Evolutionary conservation across 1,284 basidiomycete genomes (phyloP).

Genomic region (Cutaneotrichosporon arboriforme): DNA sequence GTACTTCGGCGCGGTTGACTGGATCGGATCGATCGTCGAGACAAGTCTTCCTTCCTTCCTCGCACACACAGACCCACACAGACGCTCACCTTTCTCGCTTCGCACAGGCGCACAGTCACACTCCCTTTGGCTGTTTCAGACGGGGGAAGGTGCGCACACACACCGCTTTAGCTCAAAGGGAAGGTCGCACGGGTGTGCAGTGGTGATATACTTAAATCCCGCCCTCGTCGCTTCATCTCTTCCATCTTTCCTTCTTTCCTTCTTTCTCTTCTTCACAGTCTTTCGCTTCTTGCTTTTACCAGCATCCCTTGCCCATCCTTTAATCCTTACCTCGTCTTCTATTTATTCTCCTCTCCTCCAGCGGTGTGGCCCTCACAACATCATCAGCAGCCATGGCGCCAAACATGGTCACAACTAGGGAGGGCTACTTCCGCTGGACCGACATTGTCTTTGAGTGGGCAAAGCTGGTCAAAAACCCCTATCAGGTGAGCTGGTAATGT

Average conservation of each 20-base stretch:
- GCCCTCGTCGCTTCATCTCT: background rate
- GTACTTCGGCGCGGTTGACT: no score
- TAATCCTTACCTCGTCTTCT: no score
- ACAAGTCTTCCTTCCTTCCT: no score
- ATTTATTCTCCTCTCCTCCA: background rate
- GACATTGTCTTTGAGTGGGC: slow-evolving; percentile 40
- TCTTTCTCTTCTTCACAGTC: background rate
- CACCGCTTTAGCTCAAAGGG: no score
- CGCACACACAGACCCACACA: no score
- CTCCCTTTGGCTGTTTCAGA: no score
- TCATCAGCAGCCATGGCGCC: background rate
- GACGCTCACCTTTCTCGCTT: no score
- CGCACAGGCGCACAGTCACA: no score
- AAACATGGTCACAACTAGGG: slow-evolving; percentile 19
- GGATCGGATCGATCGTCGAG: no score
- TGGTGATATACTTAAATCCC: background rate
- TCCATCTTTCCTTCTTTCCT: background rate
- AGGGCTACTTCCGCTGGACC: slow-evolving; percentile 37
- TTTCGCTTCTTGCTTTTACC: background rate
- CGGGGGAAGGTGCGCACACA: no score
- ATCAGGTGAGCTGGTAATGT: slow-evolving; percentile 26
- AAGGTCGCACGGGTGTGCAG: no score
- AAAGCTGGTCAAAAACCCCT: slow-evolving; percentile 13
- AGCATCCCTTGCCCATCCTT: background rate
- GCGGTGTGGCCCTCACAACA: no score